These are phyloP conservation scores for Cucurbita ficifolia DNA, from an alignment of 306 rosid genomes.

Conservation along the genomic window DNA sequence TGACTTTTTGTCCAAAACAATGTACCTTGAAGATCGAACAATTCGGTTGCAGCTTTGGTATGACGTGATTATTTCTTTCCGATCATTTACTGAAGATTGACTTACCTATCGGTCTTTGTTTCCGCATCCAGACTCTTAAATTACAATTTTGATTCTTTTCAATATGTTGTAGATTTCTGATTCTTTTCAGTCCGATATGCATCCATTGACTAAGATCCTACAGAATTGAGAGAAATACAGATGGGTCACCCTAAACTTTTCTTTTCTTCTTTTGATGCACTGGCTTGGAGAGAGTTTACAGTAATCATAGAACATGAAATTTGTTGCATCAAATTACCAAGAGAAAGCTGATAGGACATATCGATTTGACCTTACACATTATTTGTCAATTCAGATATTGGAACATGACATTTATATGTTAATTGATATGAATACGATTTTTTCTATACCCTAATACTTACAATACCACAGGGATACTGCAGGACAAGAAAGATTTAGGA, in stretches of 20 bases:
- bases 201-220: background rate
- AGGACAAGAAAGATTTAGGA: constrained; percentile 97
- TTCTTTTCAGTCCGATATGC: background rate
- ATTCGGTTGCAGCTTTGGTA: constrained; percentile 99
- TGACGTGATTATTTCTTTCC: constrained; percentile 13
- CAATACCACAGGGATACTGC: constrained; percentile 81
- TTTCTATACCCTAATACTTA: constrained; percentile 7
- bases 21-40: constrained; percentile 99
- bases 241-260: background rate
- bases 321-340: background rate
- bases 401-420: background rate
- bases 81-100: background rate
- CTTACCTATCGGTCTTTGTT: background rate
- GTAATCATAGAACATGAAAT: background rate
- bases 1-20: constrained; percentile 90
- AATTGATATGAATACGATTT: background rate
- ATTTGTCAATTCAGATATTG: background rate
- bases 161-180: background rate
- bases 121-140: background rate
- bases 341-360: background rate
- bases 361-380: background rate
- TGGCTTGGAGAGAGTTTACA: background rate
- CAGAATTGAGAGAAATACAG: background rate
- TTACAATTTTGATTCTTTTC: background rate
- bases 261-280: background rate